These are phyloP conservation scores for Malassezia dermatis DNA, from an alignment of 1,284 basidiomycete genomes.

Conservation along the genomic window DNA sequence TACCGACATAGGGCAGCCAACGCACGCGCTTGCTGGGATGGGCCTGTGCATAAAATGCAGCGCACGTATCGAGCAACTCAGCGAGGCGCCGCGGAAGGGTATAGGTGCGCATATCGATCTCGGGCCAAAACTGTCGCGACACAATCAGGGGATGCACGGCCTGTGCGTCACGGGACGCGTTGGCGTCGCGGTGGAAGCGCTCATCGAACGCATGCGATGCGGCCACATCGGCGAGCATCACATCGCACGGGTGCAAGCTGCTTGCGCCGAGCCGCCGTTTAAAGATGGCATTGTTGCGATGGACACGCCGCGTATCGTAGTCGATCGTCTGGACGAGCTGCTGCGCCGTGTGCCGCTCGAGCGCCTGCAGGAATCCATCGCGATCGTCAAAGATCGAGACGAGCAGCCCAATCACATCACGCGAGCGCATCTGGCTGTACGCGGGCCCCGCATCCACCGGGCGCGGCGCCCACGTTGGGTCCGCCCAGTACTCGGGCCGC, in stretches of 20 bases:
- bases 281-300: slow-evolving; percentile 42
- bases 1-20: slow-evolving; percentile 33
- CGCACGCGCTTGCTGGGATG: slow-evolving; percentile 27
- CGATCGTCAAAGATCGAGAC: slow-evolving; percentile 45
- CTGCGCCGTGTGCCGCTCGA: slow-evolving; percentile 41
- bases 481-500: slow-evolving; percentile 18
- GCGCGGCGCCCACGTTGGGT: slow-evolving; percentile 14
- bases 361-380: slow-evolving; percentile 34
- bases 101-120: slow-evolving; percentile 20
- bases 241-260: slow-evolving; percentile 39
- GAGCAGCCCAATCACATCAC: slow-evolving; percentile 42
- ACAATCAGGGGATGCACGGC: slow-evolving; percentile 34
- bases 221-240: slow-evolving; percentile 43
- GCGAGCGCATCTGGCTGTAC: slow-evolving; percentile 33
- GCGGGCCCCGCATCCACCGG: slow-evolving; percentile 25
- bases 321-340: slow-evolving; percentile 33
- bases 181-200: slow-evolving; percentile 19
- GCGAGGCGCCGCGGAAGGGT: slow-evolving; percentile 29
- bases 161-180: neutral
- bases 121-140: slow-evolving; percentile 45
- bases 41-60: slow-evolving; percentile 9
- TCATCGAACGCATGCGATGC: slow-evolving; percentile 27
- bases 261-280: slow-evolving; percentile 41
- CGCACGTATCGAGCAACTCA: slow-evolving; percentile 24
- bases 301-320: slow-evolving; percentile 30